Conservation (phyloP, 225 moss, liverwort and hornwort species). For the Pleurozium schreberi region DNA sequence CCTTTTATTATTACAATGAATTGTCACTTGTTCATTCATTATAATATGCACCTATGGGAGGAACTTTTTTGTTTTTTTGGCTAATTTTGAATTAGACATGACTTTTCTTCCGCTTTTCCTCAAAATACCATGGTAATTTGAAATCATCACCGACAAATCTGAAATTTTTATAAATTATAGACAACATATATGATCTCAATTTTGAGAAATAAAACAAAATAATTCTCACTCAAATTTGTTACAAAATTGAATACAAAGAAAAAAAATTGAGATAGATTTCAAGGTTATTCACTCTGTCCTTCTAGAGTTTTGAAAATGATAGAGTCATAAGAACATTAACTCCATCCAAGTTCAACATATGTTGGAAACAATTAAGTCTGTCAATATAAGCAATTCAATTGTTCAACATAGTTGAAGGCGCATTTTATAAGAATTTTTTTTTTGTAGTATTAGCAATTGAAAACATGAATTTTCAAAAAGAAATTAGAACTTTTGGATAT, state of each 20-base stretch:
- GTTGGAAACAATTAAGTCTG: too few relatives aligned
- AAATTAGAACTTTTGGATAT: too few relatives aligned
- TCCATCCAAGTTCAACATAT: background rate
- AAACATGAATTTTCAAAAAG: too few relatives aligned
- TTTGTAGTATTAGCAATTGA: too few relatives aligned
- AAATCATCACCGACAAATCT: background rate
- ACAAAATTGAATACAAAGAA: background rate
- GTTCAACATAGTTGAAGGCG: too few relatives aligned
- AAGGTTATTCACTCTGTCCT: background rate
- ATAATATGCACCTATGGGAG: background rate
- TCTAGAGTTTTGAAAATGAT: background rate
- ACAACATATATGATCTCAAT: background rate
- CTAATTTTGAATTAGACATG: background rate
- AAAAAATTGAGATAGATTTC: background rate
- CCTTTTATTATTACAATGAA: background rate
- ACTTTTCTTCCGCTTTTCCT: background rate
- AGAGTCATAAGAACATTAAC: background rate
- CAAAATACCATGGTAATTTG: background rate
- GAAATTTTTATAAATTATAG: background rate
- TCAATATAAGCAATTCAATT: too few relatives aligned
- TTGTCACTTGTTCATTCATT: background rate
- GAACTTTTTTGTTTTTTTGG: background rate
- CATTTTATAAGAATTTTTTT: too few relatives aligned
- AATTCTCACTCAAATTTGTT: background rate
- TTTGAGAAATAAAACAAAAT: background rate